Evolutionary conservation across 2,329 filamentous ascomycete species (phyloP), one percentile per base, ranked within the genome.

Genomic region (Cladophialophora yegresii): DNA sequence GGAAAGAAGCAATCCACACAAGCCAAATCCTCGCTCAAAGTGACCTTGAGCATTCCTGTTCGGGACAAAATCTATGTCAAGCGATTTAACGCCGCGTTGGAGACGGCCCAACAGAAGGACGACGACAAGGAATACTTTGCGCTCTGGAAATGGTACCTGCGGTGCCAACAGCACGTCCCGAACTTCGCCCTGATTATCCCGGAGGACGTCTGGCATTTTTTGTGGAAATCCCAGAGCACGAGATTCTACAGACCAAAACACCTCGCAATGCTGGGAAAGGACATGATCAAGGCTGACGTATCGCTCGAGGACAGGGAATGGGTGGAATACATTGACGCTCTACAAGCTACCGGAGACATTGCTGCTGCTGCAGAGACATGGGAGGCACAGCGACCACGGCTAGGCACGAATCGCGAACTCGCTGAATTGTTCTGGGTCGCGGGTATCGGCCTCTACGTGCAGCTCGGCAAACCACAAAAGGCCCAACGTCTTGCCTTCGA

Each of bases 301-400:
- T 69, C 79, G 0, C 77, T 92, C 58, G 80, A 77, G 12, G 80
- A 82, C 3, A 74, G 79, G 2, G 88, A 90, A 71, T 85, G 86
- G 68, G 77, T 92, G 20, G 77, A 88, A 30, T 87, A 87, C 33
- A 86, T 92, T 33, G 87, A 91, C 72, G 85, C 88, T 62, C 79
- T 89, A 47, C 88, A 89, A 68, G 79, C 87, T 5, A 82, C 84
- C 47, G 88, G 87, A 1, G 85, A 84, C 74, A 80, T 83, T 62
- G 77, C 79, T 4, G 82, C 84, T 68, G 89, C 88, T 0, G 75
- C 89, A 26, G 83, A 86, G 12, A 82, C 84, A 54, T 91, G 89
- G 87, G 85, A 84, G 73, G 81, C 83, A 56, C 63, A 66, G 45
- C 64, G 63, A 55, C 22, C 61, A 16, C 59, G 60, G 13, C 30